Percentiles rank a stretch among this genome's conserved stretches.
Evolutionary conservation across 129 eudicot species (phyloP).

Genomic region (Kitagawia praeruptora): DNA sequence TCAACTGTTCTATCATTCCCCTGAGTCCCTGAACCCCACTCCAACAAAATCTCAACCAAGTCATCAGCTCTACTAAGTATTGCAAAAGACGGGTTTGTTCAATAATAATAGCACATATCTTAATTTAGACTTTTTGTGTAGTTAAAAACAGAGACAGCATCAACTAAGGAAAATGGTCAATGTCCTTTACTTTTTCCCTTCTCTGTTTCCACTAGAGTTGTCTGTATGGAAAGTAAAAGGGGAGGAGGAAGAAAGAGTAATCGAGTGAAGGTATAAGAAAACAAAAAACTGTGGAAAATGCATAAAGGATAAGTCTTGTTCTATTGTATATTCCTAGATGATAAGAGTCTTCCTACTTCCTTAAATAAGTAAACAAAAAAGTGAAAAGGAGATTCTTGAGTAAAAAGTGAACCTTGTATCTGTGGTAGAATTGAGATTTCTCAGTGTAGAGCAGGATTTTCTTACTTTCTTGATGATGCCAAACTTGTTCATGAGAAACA

Average conservation of each 20-base stretch:
- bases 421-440: constrained; percentile 80
- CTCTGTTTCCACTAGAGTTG: background rate
- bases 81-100: background rate
- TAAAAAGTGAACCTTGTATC: constrained; percentile 55
- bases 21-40: too few species aligned
- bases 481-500: constrained; percentile 63
- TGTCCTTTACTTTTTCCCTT: background rate
- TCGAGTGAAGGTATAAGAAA: background rate
- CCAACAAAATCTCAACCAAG: background rate
- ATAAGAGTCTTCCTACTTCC: background rate
- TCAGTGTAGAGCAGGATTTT: constrained; percentile 85
- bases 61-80: background rate
- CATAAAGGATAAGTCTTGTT: background rate
- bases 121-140: background rate
- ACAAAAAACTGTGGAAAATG: background rate
- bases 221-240: background rate
- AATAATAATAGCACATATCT: background rate
- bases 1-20: too few species aligned
- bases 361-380: background rate
- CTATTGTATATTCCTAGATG: background rate
- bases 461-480: constrained; percentile 61
- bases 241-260: background rate
- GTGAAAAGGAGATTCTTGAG: background rate
- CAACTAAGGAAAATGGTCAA: background rate
- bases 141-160: background rate